Percentiles rank a stretch among this genome's conserved stretches.
Evolutionary conservation across 1,284 basidiomycete genomes (phyloP).

Genomic region (Pseudozyma sp.): DNA sequence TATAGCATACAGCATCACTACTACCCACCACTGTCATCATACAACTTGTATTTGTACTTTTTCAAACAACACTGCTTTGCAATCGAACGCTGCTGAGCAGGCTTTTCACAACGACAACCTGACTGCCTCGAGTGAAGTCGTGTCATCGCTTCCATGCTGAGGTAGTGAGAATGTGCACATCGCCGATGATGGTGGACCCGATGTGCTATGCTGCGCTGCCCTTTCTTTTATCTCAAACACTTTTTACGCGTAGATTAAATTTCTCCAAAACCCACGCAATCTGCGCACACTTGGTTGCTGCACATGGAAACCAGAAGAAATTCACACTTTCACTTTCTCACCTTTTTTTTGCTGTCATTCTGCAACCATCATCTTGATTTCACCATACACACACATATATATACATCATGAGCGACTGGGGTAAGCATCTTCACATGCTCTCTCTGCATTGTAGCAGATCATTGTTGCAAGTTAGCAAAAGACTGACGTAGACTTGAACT

Average conservation of each 20-base stretch:
- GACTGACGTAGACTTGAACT: neutral
- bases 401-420: slow-evolving; percentile 61
- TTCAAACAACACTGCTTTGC: too few species aligned
- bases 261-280: neutral
- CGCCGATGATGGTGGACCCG: too few species aligned
- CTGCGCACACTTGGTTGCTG: neutral
- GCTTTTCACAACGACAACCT: too few species aligned
- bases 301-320: slow-evolving; percentile 8
- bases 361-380: slow-evolving; percentile 8
- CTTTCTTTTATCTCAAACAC: neutral
- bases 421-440: slow-evolving; percentile 27
- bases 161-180: too few species aligned
- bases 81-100: too few species aligned
- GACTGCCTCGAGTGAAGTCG: too few species aligned
- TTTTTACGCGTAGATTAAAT: neutral
- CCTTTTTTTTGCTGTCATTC: neutral
- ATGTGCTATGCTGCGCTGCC: neutral
- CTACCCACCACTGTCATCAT: too few species aligned
- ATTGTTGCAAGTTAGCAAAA: neutral
- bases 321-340: neutral
- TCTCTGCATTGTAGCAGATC: neutral
- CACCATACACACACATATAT: neutral
- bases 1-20: too few species aligned
- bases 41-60: too few species aligned
- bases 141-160: too few species aligned